Percentiles rank a stretch among this genome's conserved stretches.
These are phyloP conservation scores for Lachancea lanzarotensis DNA, from an alignment of 805 yeast genomes.

Conservation along the genomic window DNA sequence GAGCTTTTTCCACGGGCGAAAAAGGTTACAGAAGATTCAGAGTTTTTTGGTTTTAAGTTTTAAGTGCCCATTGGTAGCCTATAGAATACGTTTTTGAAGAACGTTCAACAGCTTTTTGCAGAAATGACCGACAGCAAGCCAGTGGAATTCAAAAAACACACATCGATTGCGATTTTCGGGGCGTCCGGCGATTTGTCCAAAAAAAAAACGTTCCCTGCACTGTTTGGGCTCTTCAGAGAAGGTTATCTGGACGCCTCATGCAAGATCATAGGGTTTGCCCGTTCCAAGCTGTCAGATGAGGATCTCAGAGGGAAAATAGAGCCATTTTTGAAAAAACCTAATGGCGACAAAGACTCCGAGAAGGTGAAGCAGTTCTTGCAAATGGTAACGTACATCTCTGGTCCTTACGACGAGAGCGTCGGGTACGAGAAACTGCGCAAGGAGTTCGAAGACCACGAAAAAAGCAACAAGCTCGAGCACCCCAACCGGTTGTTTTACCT, in stretches of 20 bases:
- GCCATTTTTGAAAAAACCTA: constrained; percentile 52
- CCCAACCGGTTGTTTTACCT: constrained; percentile 84
- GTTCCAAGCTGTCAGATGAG: constrained; percentile 63
- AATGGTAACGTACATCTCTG: constrained; percentile 62
- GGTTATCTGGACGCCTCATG: constrained; percentile 67
- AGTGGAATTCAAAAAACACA: constrained; percentile 51
- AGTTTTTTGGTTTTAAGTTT: no score
- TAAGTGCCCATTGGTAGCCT: neutral
- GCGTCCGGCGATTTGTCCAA: constrained; percentile 95
- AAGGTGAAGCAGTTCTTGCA: constrained; percentile 58
- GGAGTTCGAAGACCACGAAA: constrained; percentile 55
- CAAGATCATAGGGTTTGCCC: constrained; percentile 85
- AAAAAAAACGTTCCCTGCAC: constrained; percentile 89
- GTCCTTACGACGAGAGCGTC: constrained; percentile 72
- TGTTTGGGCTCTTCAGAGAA: constrained; percentile 68
- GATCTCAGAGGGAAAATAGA: constrained; percentile 65
- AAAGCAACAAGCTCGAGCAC: constrained; percentile 35
- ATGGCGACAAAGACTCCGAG: constrained; percentile 35
- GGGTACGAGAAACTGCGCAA: constrained; percentile 59
- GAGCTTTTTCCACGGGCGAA: neutral
- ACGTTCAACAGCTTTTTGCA: neutral
- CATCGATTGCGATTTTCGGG: constrained; percentile 77
- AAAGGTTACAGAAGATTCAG: no score
- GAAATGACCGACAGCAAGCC: constrained; percentile 5
- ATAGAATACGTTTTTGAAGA: neutral